phyloP scores from a whole-genome alignment of 371 early-diverging fungal species.

The Zychaea mexicana region DNA sequence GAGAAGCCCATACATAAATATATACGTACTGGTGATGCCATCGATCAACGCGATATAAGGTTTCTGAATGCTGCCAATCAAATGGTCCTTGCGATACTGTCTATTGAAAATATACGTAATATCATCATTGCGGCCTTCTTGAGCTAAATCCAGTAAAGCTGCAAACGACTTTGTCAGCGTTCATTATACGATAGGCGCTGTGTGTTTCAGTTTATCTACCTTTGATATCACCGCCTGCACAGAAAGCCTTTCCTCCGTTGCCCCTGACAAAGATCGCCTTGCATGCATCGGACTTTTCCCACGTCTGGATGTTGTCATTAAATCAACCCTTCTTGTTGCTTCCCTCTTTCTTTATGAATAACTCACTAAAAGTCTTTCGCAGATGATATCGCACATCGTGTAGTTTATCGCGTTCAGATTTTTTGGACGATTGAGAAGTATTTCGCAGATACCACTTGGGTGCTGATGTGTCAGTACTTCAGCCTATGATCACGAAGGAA shows the following conservation, averaged over 20 bases:
- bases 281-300: conserved; percentile 70
- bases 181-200: too few species aligned
- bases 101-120: conserved; percentile 83
- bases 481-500: too few species aligned
- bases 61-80: conserved; percentile 82
- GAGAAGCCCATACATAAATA: too few species aligned
- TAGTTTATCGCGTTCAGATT: conserved; percentile 83
- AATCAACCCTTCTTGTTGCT: neutral
- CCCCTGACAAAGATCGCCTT: conserved; percentile 83
- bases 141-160: neutral
- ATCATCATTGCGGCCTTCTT: conserved; percentile 30
- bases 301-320: conserved; percentile 53
- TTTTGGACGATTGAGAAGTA: conserved; percentile 85
- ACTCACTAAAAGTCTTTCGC: conserved; percentile 72
- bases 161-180: too few species aligned
- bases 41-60: conserved; percentile 88
- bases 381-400: conserved; percentile 81
- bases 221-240: conserved; percentile 97
- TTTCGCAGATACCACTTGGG: conserved; percentile 31
- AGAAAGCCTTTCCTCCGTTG: conserved; percentile 75
- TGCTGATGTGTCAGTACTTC: neutral
- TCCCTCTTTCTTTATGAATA: neutral
- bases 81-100: conserved; percentile 91
- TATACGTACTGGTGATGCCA: conserved; percentile 84
- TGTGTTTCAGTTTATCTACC: too few species aligned